Conservation (phyloP, 2,329 filamentous ascomycete genomes). For the Ophiostoma perfectum region DNA sequence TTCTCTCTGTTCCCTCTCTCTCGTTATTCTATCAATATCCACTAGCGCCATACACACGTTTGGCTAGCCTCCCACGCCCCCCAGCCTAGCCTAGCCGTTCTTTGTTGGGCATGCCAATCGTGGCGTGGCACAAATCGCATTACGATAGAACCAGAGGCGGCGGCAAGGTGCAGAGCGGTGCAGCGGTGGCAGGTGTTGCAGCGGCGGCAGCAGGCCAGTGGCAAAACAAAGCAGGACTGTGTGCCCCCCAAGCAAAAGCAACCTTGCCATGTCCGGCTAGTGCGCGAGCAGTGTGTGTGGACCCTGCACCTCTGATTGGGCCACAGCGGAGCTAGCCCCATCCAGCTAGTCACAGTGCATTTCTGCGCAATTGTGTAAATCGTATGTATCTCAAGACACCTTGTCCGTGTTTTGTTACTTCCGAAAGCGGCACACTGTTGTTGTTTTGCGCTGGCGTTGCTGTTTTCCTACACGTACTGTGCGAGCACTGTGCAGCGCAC, state of each 20-base stretch:
- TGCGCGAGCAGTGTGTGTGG: not conserved
- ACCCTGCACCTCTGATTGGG: not conserved
- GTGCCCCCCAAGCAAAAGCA: not conserved
- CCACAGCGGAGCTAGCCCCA: not conserved
- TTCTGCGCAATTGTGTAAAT: too few relatives aligned
- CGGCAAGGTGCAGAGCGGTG: too few relatives aligned
- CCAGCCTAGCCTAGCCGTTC: not conserved
- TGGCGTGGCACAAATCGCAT: not conserved
- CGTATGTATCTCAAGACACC: too few relatives aligned
- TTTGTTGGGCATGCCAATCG: not conserved
- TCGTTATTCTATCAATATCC: too few relatives aligned
- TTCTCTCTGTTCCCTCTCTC: not conserved
- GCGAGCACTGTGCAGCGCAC: not conserved
- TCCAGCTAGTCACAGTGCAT: not conserved
- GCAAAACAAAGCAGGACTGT: not conserved
- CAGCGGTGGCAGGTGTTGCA: not conserved
- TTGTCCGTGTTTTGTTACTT: slow-evolving; percentile 4
- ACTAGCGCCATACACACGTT: too few relatives aligned
- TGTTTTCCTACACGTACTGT: slow-evolving; percentile 4
- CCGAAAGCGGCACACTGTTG: slow-evolving; percentile 4
- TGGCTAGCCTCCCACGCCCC: too few relatives aligned
- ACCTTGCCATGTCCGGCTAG: not conserved
- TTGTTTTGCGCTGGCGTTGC: not conserved
- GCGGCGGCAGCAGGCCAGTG: not conserved
- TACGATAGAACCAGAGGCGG: too few relatives aligned